phyloP scores from a whole-genome alignment of 2,329 filamentous ascomycete species.

The Sporothrix humicola region DNA sequence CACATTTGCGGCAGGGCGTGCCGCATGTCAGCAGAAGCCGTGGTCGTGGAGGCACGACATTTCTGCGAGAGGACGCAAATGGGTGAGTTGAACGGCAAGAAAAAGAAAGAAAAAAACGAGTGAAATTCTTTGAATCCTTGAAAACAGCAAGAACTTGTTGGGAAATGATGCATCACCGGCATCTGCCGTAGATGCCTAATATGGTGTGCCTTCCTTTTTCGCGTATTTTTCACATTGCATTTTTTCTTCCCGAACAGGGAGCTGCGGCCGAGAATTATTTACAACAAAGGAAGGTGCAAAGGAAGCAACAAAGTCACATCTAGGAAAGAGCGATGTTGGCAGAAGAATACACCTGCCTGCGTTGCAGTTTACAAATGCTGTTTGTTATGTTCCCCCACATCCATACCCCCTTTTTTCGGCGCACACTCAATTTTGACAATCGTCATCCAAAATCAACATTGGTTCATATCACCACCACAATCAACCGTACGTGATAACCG shows the following conservation, averaged over 20 bases:
- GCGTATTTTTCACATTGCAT: constrained; percentile 8
- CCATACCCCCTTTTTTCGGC: neutral
- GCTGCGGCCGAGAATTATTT: constrained; percentile 2
- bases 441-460: neutral
- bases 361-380: no score
- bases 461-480: neutral
- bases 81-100: no score
- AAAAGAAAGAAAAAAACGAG: no score
- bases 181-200: neutral
- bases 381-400: neutral
- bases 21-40: neutral
- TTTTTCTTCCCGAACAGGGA: constrained; percentile 26
- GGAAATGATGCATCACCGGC: constrained; percentile 10
- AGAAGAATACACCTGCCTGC: neutral
- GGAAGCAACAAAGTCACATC: neutral
- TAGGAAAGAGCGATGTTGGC: constrained; percentile 27
- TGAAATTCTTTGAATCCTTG: neutral
- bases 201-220: constrained; percentile 1
- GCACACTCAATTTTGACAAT: neutral
- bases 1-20: constrained; percentile 10
- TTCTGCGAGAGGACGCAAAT: neutral
- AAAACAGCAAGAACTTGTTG: neutral
- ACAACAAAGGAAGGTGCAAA: constrained; percentile 32
- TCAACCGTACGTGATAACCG: neutral
- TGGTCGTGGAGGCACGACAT: neutral